Conservation (phyloP, 2,329 filamentous ascomycete genomes). For the Tolypocladium inflatum region DNA sequence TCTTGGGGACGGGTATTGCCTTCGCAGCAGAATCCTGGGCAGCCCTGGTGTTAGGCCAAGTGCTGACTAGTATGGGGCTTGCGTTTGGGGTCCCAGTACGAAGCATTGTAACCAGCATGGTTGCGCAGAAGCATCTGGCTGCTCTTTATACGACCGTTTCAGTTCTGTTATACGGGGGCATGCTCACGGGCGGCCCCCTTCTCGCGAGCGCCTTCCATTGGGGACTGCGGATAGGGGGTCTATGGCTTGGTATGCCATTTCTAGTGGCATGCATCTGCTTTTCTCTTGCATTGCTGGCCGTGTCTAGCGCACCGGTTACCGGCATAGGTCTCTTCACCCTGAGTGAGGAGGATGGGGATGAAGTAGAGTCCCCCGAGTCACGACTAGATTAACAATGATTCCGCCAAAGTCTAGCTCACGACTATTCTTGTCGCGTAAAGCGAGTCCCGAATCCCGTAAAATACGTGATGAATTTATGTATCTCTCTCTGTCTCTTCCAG, state of each 20-base stretch:
- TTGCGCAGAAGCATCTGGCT: not conserved
- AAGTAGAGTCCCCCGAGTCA: not conserved
- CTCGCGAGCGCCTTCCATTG: not conserved
- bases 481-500: no score
- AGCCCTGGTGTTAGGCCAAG: not conserved
- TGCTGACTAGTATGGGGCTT: not conserved
- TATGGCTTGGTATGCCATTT: not conserved
- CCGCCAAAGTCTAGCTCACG: no score
- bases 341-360: not conserved
- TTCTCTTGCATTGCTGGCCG: not conserved
- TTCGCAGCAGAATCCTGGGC: not conserved
- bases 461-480: no score
- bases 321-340: not conserved
- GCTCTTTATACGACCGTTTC: not conserved
- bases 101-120: not conserved
- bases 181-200: not conserved
- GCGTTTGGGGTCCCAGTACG: not conserved
- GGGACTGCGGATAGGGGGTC: not conserved
- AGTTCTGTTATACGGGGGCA: not conserved
- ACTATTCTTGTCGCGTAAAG: no score
- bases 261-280: not conserved
- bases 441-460: no score
- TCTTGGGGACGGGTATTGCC: not conserved
- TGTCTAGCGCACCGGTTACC: not conserved
- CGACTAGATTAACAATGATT: no score